Evolutionary conservation across 805 yeast species (phyloP).

Genomic region (Schwanniomyces polymorphus): DNA sequence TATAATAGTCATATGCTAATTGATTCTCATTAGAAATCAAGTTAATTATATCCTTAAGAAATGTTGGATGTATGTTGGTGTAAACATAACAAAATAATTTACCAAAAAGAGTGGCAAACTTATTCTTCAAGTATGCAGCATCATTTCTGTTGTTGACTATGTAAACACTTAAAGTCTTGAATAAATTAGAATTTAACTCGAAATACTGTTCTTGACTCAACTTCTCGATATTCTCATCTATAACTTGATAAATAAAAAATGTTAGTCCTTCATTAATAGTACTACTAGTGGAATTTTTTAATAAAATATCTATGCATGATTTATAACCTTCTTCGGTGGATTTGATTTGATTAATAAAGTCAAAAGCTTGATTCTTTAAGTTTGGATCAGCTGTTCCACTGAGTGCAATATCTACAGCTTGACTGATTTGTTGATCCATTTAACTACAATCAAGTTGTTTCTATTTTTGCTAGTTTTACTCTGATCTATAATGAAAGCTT

Average conservation of each 20-base stretch:
- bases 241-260: conserved; percentile 69
- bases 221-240: conserved; percentile 53
- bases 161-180: conserved; percentile 39
- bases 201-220: conserved; percentile 47
- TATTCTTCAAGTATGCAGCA: conserved; percentile 34
- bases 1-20: conserved; percentile 65
- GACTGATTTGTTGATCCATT: conserved; percentile 68
- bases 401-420: conserved; percentile 84
- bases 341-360: conserved; percentile 54
- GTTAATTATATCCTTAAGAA: conserved; percentile 29
- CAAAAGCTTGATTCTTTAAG: conserved; percentile 57
- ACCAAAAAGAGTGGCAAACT: conserved; percentile 33
- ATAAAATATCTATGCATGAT: conserved; percentile 51
- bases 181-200: conserved; percentile 47
- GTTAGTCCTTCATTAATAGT: conserved; percentile 52
- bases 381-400: conserved; percentile 63
- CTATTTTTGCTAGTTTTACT: background rate
- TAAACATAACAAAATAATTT: conserved; percentile 37
- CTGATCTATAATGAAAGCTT: conserved; percentile 1
- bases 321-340: conserved; percentile 55
- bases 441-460: conserved; percentile 4
- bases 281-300: conserved; percentile 15
- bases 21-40: conserved; percentile 17
- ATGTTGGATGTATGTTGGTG: conserved; percentile 28
- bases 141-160: conserved; percentile 20